A percentile compares a stretch with the other conserved stretches of the same genome.
Conservation (phyloP, 1,139 yeast genomes). For the Hemisphaericaspora lyxosophila region DNA sequence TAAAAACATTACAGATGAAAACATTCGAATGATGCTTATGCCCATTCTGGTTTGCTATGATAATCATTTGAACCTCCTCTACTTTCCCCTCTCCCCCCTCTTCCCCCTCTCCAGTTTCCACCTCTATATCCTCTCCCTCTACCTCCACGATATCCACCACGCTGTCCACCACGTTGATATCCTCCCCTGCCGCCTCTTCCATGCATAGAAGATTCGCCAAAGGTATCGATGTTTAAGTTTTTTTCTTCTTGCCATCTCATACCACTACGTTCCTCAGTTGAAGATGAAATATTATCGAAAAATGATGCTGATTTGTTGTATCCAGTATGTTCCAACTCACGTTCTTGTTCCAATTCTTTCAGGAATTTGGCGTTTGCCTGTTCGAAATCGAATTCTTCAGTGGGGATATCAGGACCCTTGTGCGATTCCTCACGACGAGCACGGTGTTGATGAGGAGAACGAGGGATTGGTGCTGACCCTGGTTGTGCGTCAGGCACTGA, state of each 20-base stretch:
- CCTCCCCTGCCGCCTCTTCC: slow-evolving; percentile 31
- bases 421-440: slow-evolving; percentile 5
- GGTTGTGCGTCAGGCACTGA: slow-evolving; percentile 14
- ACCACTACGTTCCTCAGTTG: slow-evolving; percentile 38
- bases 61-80: slow-evolving; percentile 20
- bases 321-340: slow-evolving; percentile 21
- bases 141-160: slow-evolving; percentile 24
- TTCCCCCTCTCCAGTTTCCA: slow-evolving; percentile 14
- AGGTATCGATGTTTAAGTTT: slow-evolving; percentile 61
- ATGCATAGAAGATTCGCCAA: slow-evolving; percentile 53
- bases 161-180: slow-evolving; percentile 28
- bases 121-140: slow-evolving; percentile 17
- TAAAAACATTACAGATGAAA: too few relatives aligned
- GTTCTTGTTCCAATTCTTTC: slow-evolving; percentile 33
- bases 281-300: slow-evolving; percentile 75
- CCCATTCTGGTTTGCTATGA: slow-evolving; percentile 43
- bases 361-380: slow-evolving; percentile 63
- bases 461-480: slow-evolving; percentile 13
- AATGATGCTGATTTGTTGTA: slow-evolving; percentile 76
- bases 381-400: slow-evolving; percentile 57
- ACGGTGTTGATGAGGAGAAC: slow-evolving; percentile 10
- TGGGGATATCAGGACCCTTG: slow-evolving; percentile 12
- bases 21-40: slow-evolving; percentile 16
- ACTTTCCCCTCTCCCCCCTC: slow-evolving; percentile 11
- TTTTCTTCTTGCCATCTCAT: slow-evolving; percentile 68